Percentiles rank a stretch among this genome's conserved stretches.
Evolutionary conservation across 2,329 filamentous ascomycete genomes (phyloP).

Genomic region (Colletotrichum sp.): DNA sequence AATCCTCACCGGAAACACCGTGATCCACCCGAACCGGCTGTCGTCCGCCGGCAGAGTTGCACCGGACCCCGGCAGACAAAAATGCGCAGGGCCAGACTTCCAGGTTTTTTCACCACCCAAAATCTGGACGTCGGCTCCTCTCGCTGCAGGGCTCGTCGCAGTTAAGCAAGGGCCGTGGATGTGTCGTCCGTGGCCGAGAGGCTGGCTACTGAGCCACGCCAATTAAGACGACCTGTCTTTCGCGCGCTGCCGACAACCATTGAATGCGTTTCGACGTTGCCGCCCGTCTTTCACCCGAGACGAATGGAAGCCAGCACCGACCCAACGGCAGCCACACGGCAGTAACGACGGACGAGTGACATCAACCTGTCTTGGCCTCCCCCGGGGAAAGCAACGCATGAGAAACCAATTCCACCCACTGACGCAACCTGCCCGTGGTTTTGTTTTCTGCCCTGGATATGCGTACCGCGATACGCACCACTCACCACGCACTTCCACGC

Average conservation of each 20-base stretch:
- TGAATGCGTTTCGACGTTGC: neutral
- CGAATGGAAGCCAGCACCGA: neutral
- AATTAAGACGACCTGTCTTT: neutral
- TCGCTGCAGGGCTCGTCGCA: constrained; percentile 9
- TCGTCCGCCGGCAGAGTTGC: constrained; percentile 9
- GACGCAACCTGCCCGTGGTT: constrained; percentile 1
- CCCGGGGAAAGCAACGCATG: neutral
- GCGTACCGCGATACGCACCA: neutral
- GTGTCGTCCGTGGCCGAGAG: neutral
- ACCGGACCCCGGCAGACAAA: neutral
- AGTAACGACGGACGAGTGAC: constrained; percentile 3
- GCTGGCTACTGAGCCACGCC: neutral
- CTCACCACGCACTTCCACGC: neutral
- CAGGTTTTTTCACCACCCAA: constrained; percentile 8
- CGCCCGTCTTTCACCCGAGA: neutral
- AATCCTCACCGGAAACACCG: constrained; percentile 5
- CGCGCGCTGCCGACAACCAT: neutral
- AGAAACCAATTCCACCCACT: neutral
- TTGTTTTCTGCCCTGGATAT: neutral
- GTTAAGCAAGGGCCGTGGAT: neutral
- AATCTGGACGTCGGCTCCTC: neutral
- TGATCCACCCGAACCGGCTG: neutral
- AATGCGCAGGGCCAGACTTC: neutral
- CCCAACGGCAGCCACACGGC: neutral
- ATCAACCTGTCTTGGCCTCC: constrained; percentile 9